phyloP scores from a whole-genome alignment of 2,329 filamentous ascomycete genomes.

The Colletotrichum echinochloae region DNA sequence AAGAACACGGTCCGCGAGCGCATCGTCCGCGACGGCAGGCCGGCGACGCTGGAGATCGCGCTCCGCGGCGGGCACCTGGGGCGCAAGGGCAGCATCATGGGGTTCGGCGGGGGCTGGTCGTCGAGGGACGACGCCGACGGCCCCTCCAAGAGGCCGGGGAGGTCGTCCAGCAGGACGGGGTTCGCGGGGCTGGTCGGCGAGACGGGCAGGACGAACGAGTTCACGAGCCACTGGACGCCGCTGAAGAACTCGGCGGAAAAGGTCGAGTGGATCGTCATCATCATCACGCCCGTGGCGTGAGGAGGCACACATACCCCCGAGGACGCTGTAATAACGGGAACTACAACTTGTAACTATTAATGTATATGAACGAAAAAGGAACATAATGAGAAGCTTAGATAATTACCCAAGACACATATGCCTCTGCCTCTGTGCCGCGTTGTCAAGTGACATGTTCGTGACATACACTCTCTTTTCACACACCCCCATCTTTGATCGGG shows the following conservation, averaged over 20 bases:
- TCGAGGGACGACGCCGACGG: constrained; percentile 30
- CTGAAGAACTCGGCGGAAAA: constrained; percentile 37
- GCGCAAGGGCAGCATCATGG: constrained; percentile 39
- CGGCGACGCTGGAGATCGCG: constrained; percentile 49
- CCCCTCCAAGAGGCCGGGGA: constrained; percentile 16
- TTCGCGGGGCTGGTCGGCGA: constrained; percentile 37
- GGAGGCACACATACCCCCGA: accelerated
- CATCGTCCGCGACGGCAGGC: constrained; percentile 51
- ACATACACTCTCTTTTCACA: not conserved
- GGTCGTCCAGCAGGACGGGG: constrained; percentile 32
- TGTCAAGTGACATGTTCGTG: not conserved
- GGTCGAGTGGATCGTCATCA: constrained; percentile 39
- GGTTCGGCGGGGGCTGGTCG: constrained; percentile 31
- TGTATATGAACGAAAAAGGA: constrained; percentile 4
- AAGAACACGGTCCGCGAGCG: constrained; percentile 57
- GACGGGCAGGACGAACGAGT: constrained; percentile 29
- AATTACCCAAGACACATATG: not conserved
- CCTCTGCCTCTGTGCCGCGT: not conserved
- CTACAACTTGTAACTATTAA: constrained; percentile 17
- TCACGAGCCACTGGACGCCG: constrained; percentile 41
- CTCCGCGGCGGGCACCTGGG: constrained; percentile 30
- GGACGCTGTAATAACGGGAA: not conserved
- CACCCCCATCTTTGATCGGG: not conserved
- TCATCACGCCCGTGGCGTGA: constrained; percentile 36
- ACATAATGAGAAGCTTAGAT: not conserved